A percentile compares a stretch with the other conserved stretches of the same genome.
Conservation (phyloP, 169 alveolate species). For the Cryptosporidium sp. region DNA sequence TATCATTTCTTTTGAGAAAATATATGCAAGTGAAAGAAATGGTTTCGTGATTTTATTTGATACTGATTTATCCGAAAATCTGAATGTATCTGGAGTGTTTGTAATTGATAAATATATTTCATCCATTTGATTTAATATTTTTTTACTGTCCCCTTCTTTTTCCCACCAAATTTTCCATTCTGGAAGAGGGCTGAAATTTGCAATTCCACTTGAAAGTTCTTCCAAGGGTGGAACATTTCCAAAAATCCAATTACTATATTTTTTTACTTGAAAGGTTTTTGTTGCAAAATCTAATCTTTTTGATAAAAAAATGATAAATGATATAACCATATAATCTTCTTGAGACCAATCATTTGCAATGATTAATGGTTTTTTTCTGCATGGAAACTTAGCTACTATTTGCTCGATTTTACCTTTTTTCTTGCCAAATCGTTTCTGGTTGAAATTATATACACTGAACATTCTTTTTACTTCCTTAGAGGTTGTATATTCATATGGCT, state of each 20-base stretch:
- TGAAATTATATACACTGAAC: not conserved
- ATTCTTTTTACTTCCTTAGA: conserved; percentile 25
- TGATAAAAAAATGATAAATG: conserved; percentile 49
- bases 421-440: conserved; percentile 43
- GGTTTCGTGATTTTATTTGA: conserved; percentile 33
- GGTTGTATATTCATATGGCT: conserved; percentile 18
- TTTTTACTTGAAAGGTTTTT: conserved; percentile 28
- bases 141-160: conserved; percentile 13
- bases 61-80: conserved; percentile 9
- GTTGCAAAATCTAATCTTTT: conserved; percentile 29
- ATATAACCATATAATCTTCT: conserved; percentile 21
- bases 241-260: conserved; percentile 43
- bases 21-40: conserved; percentile 30
- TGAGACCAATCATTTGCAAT: conserved; percentile 62
- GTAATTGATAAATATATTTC: conserved; percentile 2
- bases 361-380: conserved; percentile 36
- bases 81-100: conserved; percentile 41
- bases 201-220: conserved; percentile 21
- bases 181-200: conserved; percentile 14
- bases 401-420: conserved; percentile 68
- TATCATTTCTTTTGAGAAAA: conserved; percentile 50
- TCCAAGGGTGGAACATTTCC: conserved; percentile 66
- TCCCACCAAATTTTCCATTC: conserved; percentile 73
- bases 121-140: conserved; percentile 1
- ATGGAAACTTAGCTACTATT: conserved; percentile 11